Evolutionary conservation across 306 rosid genomes (phyloP), one percentile per base, ranked within the genome.

Genomic region (Prunus kanzakura): DNA sequence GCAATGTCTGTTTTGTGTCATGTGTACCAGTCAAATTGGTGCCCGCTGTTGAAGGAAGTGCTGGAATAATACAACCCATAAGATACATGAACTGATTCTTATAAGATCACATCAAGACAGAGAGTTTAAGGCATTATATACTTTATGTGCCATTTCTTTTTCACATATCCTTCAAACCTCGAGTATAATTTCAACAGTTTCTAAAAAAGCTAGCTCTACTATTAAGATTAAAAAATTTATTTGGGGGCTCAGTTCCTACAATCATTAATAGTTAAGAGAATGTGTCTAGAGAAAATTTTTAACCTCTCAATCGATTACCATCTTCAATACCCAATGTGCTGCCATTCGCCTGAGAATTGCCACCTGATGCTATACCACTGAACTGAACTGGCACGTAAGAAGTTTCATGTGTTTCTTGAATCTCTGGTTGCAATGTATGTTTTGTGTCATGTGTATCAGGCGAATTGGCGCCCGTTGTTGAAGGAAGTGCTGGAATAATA

Each of bases 361-460:
- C 25, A 35, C 45, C 79, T 29, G 64, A 32, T 3, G 9, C 15
- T 22, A 77, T 65, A 57, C 55, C 58, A 65, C 65, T 64, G 76
- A 11, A 22, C 64, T 58, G 32, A 58, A 4, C 30, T 23, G 66
- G 20, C 19, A 35, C 74, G 71, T 50, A 77, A 70, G 86, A 78
- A 80, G 52, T 66, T 76, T 76, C 79, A 54, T 58, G 74, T 32
- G 73, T 79, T 46, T 67, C 77, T 67, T 79, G 81, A 18, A 58
- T 14, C 27, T 50, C 67, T 8, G 61, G 84, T 49, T 81, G 86
- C 75, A 69, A 55, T 47, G 54, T 69, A 13, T 46, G 75, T 30
- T 5, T 52, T 9, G 72, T 7, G 11, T 52, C 14, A 23, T 74
- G 72, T 22, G 13, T 29, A 29, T 20, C 23, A 12, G 32, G 71